A percentile compares a stretch with the other conserved stretches of the same genome.
phyloP scores from a whole-genome alignment of 2,329 filamentous ascomycete species.

The Colletotrichum cordylinicola region DNA sequence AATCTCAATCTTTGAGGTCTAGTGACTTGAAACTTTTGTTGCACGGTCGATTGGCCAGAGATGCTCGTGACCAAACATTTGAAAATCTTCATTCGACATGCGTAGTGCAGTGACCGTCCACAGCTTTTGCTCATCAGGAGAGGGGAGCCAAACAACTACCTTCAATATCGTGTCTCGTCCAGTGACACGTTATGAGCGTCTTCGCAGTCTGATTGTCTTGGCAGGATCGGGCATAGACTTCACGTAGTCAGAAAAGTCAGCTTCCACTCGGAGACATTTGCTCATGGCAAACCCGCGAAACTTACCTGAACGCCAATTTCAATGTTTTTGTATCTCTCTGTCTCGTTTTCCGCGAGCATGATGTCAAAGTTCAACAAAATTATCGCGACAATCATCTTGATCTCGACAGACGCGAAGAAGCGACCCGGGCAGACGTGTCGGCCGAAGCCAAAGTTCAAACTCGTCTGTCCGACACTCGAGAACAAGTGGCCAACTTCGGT shows the following conservation, averaged over 20 bases:
- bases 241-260: not conserved
- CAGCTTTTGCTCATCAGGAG: not conserved
- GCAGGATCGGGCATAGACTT: not conserved
- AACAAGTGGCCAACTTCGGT: constrained; percentile 39
- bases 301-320: constrained; percentile 3
- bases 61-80: not conserved
- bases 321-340: constrained; percentile 1
- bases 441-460: constrained; percentile 42
- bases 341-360: constrained; percentile 30
- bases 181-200: not conserved
- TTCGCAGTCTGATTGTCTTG: not conserved
- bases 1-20: not conserved
- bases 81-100: not conserved
- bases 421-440: constrained; percentile 47
- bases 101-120: not conserved
- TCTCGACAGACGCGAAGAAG: constrained; percentile 51
- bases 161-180: not conserved
- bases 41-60: not conserved
- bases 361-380: constrained; percentile 47
- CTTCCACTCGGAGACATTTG: not conserved
- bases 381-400: constrained; percentile 48
- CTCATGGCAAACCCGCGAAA: not conserved
- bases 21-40: not conserved
- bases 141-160: not conserved
- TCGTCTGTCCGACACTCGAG: constrained; percentile 39